Conservation (phyloP, 2,329 filamentous ascomycete genomes). For the Penicillium sclerotiorum region DNA sequence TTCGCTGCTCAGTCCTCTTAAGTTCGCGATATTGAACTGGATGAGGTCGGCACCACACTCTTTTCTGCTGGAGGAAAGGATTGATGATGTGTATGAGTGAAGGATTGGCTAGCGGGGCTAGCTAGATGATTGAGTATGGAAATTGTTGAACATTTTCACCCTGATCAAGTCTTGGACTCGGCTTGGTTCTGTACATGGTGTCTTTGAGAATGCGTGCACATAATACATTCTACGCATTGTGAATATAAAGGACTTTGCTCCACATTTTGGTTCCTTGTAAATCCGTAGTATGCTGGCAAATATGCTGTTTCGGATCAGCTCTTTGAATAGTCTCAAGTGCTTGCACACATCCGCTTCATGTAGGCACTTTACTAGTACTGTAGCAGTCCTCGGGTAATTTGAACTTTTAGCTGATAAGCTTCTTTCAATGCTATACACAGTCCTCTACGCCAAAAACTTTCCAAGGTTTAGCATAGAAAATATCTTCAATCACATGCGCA, state of each 20-base stretch:
- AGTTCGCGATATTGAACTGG: not conserved
- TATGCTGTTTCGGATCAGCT: no score
- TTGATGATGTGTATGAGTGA: conserved; percentile 9
- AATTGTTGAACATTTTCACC: conserved; percentile 12
- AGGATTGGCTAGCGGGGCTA: conserved; percentile 17
- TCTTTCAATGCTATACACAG: no score
- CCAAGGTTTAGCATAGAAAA: no score
- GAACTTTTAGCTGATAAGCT: no score
- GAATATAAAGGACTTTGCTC: not conserved
- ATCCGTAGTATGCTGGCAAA: not conserved
- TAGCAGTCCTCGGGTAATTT: no score
- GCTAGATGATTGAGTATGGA: conserved; percentile 12
- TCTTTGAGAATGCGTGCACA: conserved; percentile 18
- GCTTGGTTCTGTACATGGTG: conserved; percentile 23
- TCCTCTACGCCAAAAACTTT: no score
- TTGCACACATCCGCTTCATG: no score
- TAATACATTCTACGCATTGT: conserved; percentile 16
- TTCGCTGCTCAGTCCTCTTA: conserved; percentile 47
- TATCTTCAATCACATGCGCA: no score
- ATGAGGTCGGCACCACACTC: not conserved
- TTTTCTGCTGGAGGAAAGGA: conserved; percentile 4
- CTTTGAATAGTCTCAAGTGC: no score
- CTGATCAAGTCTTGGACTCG: conserved; percentile 14
- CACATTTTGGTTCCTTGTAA: no score
- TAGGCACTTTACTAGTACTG: no score